Conservation (phyloP, 2,329 filamentous ascomycete species). For the Beauveria medogensis region DNA sequence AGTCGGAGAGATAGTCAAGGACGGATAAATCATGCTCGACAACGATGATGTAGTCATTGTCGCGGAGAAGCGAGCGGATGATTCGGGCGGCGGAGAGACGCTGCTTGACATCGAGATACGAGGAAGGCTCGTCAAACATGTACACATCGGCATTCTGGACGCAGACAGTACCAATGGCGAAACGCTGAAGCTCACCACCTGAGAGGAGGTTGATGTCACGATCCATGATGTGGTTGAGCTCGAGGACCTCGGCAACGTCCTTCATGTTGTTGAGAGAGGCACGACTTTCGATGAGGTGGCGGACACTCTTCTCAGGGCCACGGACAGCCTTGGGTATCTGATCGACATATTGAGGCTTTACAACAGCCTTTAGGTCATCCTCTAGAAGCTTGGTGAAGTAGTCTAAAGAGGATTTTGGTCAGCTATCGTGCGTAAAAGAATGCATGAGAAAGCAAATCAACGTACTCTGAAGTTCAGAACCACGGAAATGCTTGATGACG, state of each 20-base stretch:
- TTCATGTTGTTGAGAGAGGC: slow-evolving; percentile 71
- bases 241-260: slow-evolving; percentile 74
- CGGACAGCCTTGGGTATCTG: slow-evolving; percentile 93
- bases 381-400: slow-evolving; percentile 99
- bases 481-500: slow-evolving; percentile 96
- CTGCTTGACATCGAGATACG: slow-evolving; percentile 98
- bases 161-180: slow-evolving; percentile 91
- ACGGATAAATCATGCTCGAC: slow-evolving; percentile 99
- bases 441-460: slow-evolving; percentile 7
- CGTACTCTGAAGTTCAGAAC: slow-evolving; percentile 92
- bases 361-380: slow-evolving; percentile 93
- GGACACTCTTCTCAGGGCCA: slow-evolving; percentile 70
- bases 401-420: slow-evolving; percentile 40
- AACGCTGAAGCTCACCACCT: slow-evolving; percentile 96
- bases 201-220: slow-evolving; percentile 86
- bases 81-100: slow-evolving; percentile 86
- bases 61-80: slow-evolving; percentile 81
- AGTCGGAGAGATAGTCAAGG: slow-evolving; percentile 96
- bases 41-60: slow-evolving; percentile 93
- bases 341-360: slow-evolving; percentile 99
- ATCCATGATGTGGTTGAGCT: slow-evolving; percentile 82
- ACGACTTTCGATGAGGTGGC: slow-evolving; percentile 67
- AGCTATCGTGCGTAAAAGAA: neutral
- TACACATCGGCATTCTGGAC: slow-evolving; percentile 96
- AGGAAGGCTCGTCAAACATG: slow-evolving; percentile 99